Conservation (phyloP, 345 rosid species). For the Pistacia vera region DNA sequence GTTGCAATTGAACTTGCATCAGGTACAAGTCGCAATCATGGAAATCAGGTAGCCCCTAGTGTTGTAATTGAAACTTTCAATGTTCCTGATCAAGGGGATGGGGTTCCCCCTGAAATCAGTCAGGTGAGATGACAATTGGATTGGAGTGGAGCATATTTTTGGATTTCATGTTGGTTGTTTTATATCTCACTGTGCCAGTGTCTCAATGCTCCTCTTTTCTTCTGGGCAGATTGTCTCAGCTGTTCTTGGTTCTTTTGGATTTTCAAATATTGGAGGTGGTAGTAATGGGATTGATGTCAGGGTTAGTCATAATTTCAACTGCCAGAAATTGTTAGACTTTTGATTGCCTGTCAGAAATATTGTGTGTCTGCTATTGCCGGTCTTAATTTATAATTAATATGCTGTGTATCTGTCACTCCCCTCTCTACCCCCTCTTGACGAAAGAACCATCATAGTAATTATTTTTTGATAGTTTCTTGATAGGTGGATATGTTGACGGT, state of each 20-base stretch:
- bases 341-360: not conserved
- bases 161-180: slow-evolving; percentile 8
- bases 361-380: not conserved
- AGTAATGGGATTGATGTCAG: slow-evolving; percentile 46
- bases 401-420: not conserved
- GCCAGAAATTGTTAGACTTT: not conserved
- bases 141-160: slow-evolving; percentile 11
- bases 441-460: not conserved
- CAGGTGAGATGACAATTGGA: slow-evolving; percentile 47
- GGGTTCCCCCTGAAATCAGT: slow-evolving; percentile 68
- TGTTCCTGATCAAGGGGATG: slow-evolving; percentile 72
- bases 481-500: not conserved
- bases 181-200: not conserved
- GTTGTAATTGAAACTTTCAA: slow-evolving; percentile 68
- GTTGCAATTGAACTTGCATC: slow-evolving; percentile 43
- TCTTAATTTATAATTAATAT: not conserved
- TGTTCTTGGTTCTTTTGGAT: slow-evolving; percentile 74
- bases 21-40: slow-evolving; percentile 37
- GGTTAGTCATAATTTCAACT: slow-evolving; percentile 34
- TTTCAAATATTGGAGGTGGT: slow-evolving; percentile 49
- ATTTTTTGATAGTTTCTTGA: not conserved
- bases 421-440: not conserved
- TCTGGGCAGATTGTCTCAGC: slow-evolving; percentile 69
- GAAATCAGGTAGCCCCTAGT: slow-evolving; percentile 46
- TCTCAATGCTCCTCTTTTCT: slow-evolving; percentile 11